Base-by-base conservation (phyloP, 805 yeast species). In the Ogataea corticis region DNA sequence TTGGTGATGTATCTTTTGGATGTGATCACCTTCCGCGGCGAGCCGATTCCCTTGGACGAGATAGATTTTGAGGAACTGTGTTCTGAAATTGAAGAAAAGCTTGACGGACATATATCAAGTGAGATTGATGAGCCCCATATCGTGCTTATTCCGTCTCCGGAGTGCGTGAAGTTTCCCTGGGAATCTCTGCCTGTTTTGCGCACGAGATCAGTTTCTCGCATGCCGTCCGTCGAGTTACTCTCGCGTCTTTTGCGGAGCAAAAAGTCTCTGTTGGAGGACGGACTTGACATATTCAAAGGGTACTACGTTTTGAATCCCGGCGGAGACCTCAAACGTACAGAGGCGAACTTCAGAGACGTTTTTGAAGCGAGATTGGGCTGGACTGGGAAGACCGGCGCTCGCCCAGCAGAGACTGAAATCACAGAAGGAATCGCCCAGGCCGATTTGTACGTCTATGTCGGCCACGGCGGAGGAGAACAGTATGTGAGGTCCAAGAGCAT, bases 391-490 rank as follows among this genome's bases (percentile, higher is more conserved):
- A 61, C 73, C 7, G 85, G 87, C 0, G 48, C 51, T 4, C 69
- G 67, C 36, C 96, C 97, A 0, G 52, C 68, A 0, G 94, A 86
- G 44, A 66, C 63, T 0, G 72, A 76, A 15, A 69, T 90, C 29
- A 49, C 73, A 0, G 41, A 64, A 0, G 71, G 72, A 14, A 58
- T 91, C 7, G 48, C 55, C 2, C 38, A 57, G 2, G 65, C 76
- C 1, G 72, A 77, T 31, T 52, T 87, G 7, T 85, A 85, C 54
- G 69, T 92, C 0, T 94, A 87, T 61, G 72, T 91, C 42, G 99
- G 99, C 0, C 99, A 94, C 66, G 97, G 98, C 0, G 94, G 97
- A 4, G 97, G 98, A n/a, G 92, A 88, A 50, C 90, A 86, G 50
- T 89, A 82, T 58, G 68, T 88, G 10, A 72, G 81, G 25, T 70